phyloP scores from a whole-genome alignment of 2,329 filamentous ascomycete genomes.

The Corynespora cassiicola region DNA sequence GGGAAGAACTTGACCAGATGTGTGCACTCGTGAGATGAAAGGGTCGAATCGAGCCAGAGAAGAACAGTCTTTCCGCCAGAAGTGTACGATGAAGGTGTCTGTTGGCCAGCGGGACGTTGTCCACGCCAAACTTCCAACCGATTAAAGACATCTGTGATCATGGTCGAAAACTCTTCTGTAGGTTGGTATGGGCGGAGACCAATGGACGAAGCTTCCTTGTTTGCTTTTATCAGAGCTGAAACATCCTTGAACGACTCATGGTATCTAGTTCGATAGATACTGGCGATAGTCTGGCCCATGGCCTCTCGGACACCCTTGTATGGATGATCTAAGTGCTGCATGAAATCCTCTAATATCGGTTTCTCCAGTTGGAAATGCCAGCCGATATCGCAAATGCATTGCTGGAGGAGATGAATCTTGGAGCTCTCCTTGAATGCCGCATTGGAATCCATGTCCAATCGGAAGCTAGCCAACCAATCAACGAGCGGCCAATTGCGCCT shows the following conservation, averaged over 20 bases:
- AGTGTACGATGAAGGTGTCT: conserved; percentile 93
- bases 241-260: conserved; percentile 92
- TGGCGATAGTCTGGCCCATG: conserved; percentile 86
- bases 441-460: conserved; percentile 92
- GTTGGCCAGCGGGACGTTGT: conserved; percentile 83
- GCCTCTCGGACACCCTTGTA: conserved; percentile 97
- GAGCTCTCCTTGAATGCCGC: conserved; percentile 99
- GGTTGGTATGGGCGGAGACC: conserved; percentile 85
- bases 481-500: conserved; percentile 86
- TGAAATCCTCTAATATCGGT: conserved; percentile 87
- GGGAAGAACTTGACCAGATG: conserved; percentile 92
- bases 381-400: conserved; percentile 83
- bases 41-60: conserved; percentile 89
- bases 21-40: conserved; percentile 91
- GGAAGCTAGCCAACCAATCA: conserved; percentile 81
- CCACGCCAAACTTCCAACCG: conserved; percentile 87
- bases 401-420: conserved; percentile 89
- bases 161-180: conserved; percentile 73
- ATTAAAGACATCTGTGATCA: conserved; percentile 76
- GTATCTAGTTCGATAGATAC: conserved; percentile 89
- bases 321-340: conserved; percentile 91
- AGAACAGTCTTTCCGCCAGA: conserved; percentile 95
- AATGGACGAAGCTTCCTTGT: conserved; percentile 80
- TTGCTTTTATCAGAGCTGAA: conserved; percentile 73
- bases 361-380: conserved; percentile 96